These are phyloP conservation scores for Volvox carteri DNA, from an alignment of 163 green algal species.

Conservation along the genomic window DNA sequence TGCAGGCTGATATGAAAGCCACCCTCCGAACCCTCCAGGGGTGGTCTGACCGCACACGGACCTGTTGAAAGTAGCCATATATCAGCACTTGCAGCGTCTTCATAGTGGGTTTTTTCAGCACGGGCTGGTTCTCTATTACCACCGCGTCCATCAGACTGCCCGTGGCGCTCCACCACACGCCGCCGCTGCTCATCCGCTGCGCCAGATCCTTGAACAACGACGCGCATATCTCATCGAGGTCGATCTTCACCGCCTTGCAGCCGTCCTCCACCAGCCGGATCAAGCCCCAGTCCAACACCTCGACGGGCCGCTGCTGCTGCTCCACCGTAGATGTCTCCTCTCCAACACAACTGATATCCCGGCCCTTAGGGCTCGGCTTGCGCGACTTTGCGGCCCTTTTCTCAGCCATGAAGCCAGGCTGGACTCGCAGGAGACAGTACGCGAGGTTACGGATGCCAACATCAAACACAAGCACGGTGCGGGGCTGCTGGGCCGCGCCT, in stretches of 20 bases:
- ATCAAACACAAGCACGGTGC: not conserved
- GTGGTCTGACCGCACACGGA: not conserved
- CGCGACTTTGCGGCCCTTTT: too few relatives aligned
- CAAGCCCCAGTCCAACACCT: not conserved
- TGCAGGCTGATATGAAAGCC: not conserved
- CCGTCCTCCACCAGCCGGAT: not conserved
- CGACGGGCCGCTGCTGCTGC: too few relatives aligned
- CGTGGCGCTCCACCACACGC: not conserved
- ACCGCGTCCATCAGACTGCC: not conserved
- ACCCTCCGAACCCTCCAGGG: not conserved
- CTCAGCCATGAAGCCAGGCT: too few relatives aligned
- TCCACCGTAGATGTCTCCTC: not conserved
- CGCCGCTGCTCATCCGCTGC: not conserved
- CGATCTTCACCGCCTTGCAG: not conserved
- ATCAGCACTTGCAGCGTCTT: not conserved
- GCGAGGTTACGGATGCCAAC: not conserved
- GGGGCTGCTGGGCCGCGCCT: too few relatives aligned
- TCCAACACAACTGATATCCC: too few relatives aligned
- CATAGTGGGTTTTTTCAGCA: not conserved
- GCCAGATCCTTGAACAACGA: not conserved
- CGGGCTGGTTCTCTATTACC: not conserved
- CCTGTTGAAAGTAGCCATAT: not conserved
- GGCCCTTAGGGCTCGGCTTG: too few relatives aligned
- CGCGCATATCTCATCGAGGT: not conserved
- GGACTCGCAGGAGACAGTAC: not conserved